Evolutionary conservation across 1,284 basidiomycete genomes (phyloP).

Genomic region (Bondarzewia mesenterica): DNA sequence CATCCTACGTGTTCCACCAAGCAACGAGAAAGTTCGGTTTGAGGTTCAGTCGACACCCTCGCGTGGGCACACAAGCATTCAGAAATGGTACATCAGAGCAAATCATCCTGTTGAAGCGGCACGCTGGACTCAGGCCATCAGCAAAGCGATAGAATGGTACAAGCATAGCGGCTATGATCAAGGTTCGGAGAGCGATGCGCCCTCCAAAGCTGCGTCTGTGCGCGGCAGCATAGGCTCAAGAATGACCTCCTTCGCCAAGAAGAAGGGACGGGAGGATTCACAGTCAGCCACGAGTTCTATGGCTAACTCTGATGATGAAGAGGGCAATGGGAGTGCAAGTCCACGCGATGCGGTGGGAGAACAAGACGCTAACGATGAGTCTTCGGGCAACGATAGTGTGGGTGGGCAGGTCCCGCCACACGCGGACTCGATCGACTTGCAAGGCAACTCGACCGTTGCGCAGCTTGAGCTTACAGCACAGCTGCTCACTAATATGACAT

Average conservation of each 20-base stretch:
- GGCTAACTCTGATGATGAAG: constrained; percentile 13
- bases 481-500: constrained; percentile 47
- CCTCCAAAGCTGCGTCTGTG: constrained; percentile 6
- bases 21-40: constrained; percentile 66
- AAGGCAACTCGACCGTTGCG: constrained; percentile 68
- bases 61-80: constrained; percentile 37
- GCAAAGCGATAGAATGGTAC: constrained; percentile 66
- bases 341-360: constrained; percentile 16
- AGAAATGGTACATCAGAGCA: constrained; percentile 89
- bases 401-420: constrained; percentile 53
- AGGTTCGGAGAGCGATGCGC: constrained; percentile 24
- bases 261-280: constrained; percentile 6
- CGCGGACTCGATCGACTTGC: constrained; percentile 59
- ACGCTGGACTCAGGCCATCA: constrained; percentile 78
- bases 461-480: constrained; percentile 77
- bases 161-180: constrained; percentile 19
- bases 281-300: constrained; percentile 13
- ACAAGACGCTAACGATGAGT: constrained; percentile 29
- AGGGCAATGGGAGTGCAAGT: constrained; percentile 4
- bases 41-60: constrained; percentile 68
- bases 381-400: constrained; percentile 14
- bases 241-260: constrained; percentile 1
- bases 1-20: constrained; percentile 42
- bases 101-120: constrained; percentile 85
- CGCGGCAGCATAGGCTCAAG: constrained; percentile 7